Evolutionary conservation across 495 filamentous ascomycete species (phyloP).

Genomic region (Alectoria sarmentosa): DNA sequence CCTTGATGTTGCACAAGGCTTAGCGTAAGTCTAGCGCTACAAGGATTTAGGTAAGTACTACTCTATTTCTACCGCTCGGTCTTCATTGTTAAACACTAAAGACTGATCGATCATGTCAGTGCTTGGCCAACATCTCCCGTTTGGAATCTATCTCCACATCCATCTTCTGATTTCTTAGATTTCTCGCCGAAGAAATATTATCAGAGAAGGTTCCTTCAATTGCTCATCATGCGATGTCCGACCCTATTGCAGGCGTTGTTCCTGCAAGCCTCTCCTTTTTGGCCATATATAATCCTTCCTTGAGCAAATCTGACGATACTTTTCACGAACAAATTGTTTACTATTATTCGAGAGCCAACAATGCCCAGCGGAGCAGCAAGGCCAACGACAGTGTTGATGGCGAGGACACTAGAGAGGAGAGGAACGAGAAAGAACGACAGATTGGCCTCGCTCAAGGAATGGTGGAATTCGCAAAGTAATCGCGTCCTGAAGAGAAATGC

Average conservation of each 20-base stretch:
- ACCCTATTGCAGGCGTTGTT: constrained; percentile 29
- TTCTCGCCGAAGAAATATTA: background rate
- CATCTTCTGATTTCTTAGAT: background rate
- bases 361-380: constrained; percentile 24
- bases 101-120: background rate
- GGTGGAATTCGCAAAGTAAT: constrained; percentile 79
- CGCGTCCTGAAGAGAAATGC: constrained; percentile 11
- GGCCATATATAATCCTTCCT: constrained; percentile 86
- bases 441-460: constrained; percentile 98
- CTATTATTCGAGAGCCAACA: constrained; percentile 56
- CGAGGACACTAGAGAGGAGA: constrained; percentile 48
- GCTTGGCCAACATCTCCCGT: background rate
- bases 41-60: too few species aligned
- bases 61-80: background rate
- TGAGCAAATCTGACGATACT: constrained; percentile 84
- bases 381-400: constrained; percentile 34
- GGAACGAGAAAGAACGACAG: constrained; percentile 79
- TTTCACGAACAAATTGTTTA: constrained; percentile 88
- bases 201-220: background rate
- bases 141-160: background rate
- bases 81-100: background rate
- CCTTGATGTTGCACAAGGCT: background rate
- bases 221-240: constrained; percentile 29
- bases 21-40: background rate
- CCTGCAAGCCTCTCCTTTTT: constrained; percentile 85